Evolutionary conservation across 257 asterid species (phyloP), one percentile per base, ranked within the genome.

Genomic region (Perilla frutescens): DNA sequence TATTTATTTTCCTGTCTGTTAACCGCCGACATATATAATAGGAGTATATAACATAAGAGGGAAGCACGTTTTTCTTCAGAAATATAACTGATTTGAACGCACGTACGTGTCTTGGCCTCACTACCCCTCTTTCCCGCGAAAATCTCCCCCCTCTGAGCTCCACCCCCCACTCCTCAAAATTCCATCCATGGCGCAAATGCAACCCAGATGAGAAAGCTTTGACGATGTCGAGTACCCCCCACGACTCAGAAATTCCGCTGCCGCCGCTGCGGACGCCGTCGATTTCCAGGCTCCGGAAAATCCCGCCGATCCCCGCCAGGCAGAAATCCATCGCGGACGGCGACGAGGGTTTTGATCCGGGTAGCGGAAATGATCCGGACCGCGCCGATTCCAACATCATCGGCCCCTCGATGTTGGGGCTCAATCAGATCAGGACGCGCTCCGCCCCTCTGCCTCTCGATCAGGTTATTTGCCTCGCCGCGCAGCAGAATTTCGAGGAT

Each of bases 391-490:
- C 83, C 14, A 68, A 68, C 13, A 71, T 90, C 7, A 79, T 89
- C 41, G 93, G 81, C 66, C 84, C 92, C 31, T 81, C 90, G 9
- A 73, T 58, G 70, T 71, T 88, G 54, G 97, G 96, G 59, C 93
- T 88, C 56, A 88, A 88, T 72, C 96, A 85, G 75, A 90, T 91
- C 55, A 76, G 92, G 87, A 95, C 97, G 6, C 89, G 88, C 51
- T 79, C 91, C 32, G 81, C 81, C 43, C 88, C 94, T 4, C 74
- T 82, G 72, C 91, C 87, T 65, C 81, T 85, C 34, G 66, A 74
- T 54, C 65, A 68, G 72, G 71, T 75, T 3, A 77, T 65, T 80
- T 81, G 88, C 51, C 66, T 79, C 9, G 80, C 68, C 8, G 36
- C n/a, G 39, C 70, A 79, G 39, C 74, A 64, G 64, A 71, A 71